These are phyloP conservation scores for Artemisia tridentata DNA, from an alignment of 129 eudicot species.

Conservation along the genomic window DNA sequence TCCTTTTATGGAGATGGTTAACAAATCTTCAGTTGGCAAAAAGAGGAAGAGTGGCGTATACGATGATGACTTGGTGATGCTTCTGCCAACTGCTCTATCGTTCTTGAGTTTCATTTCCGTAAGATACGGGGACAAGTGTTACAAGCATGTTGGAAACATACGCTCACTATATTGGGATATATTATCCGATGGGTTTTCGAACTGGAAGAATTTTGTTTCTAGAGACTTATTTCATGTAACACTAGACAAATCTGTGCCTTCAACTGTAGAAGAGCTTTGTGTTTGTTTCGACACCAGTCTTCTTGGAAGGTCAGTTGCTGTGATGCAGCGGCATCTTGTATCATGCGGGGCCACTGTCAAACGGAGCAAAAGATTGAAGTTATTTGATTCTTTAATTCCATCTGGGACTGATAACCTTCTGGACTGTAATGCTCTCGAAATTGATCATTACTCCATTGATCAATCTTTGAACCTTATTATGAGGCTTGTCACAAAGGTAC, in stretches of 20 bases:
- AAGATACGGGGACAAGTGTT: constrained; percentile 38
- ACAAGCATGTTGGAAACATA: constrained; percentile 33
- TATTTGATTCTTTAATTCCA: constrained; percentile 55
- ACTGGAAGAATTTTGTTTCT: constrained; percentile 68
- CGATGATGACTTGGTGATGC: constrained; percentile 64
- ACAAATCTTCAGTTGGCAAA: constrained; percentile 22
- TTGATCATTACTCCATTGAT: constrained; percentile 39
- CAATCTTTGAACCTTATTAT: constrained; percentile 50
- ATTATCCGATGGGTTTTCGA: constrained; percentile 49
- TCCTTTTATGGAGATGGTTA: constrained; percentile 44
- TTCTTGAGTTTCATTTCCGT: constrained; percentile 40
- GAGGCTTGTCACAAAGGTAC: constrained; percentile 54
- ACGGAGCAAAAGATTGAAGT: constrained; percentile 44
- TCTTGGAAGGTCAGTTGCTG: constrained; percentile 57
- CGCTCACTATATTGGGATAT: constrained; percentile 47
- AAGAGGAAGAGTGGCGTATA: neutral
- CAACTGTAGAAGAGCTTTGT: constrained; percentile 49
- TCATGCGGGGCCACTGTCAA: constrained; percentile 31
- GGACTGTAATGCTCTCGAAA: constrained; percentile 40
- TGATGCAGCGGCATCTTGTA: constrained; percentile 45
- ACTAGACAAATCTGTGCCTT: constrained; percentile 32
- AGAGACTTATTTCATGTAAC: constrained; percentile 49
- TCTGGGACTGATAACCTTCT: constrained; percentile 40
- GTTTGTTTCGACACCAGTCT: constrained; percentile 49
- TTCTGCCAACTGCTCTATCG: constrained; percentile 64